Evolutionary conservation across 768 basidiomycete genomes (phyloP).

Genomic region (Gyrodon lividus): DNA sequence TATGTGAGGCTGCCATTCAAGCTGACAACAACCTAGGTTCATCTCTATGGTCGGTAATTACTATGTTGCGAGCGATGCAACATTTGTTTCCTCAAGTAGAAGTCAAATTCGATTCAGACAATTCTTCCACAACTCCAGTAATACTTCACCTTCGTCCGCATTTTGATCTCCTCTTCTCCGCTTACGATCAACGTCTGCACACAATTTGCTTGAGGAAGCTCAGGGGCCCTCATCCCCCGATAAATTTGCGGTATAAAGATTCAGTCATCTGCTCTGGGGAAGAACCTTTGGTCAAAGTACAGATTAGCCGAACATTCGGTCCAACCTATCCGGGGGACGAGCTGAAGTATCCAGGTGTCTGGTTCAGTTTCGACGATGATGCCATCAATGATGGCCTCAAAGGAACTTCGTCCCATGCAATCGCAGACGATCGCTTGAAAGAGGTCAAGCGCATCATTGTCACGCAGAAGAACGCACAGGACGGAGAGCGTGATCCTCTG

Average conservation of each 20-base stretch:
- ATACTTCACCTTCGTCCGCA: slow-evolving; percentile 79
- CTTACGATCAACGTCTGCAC: slow-evolving; percentile 73
- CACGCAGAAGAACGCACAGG: slow-evolving; percentile 62
- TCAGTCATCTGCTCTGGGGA: slow-evolving; percentile 58
- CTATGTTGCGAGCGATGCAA: slow-evolving; percentile 61
- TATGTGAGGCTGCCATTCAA: background rate
- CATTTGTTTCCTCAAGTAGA: slow-evolving; percentile 79
- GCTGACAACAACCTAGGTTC: slow-evolving; percentile 45
- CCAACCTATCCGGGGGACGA: slow-evolving; percentile 81
- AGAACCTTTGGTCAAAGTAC: slow-evolving; percentile 59
- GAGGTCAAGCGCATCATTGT: slow-evolving; percentile 78
- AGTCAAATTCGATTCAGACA: slow-evolving; percentile 77
- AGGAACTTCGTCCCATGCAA: slow-evolving; percentile 35
- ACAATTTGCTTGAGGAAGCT: slow-evolving; percentile 73
- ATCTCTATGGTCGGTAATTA: slow-evolving; percentile 77
- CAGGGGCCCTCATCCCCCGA: slow-evolving; percentile 63
- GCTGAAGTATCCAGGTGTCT: slow-evolving; percentile 77
- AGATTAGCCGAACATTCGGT: slow-evolving; percentile 72
- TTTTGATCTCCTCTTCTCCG: slow-evolving; percentile 83
- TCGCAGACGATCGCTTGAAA: slow-evolving; percentile 58
- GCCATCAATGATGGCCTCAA: slow-evolving; percentile 54
- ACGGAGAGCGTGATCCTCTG: slow-evolving; percentile 60
- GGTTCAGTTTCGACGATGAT: slow-evolving; percentile 85
- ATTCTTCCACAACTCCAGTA: slow-evolving; percentile 67
- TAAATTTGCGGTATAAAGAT: slow-evolving; percentile 68